Percentiles rank a stretch among this genome's conserved stretches.
Evolutionary conservation across 192 early-diverging fungal genomes (phyloP).

Genomic region (Backusella sp.): DNA sequence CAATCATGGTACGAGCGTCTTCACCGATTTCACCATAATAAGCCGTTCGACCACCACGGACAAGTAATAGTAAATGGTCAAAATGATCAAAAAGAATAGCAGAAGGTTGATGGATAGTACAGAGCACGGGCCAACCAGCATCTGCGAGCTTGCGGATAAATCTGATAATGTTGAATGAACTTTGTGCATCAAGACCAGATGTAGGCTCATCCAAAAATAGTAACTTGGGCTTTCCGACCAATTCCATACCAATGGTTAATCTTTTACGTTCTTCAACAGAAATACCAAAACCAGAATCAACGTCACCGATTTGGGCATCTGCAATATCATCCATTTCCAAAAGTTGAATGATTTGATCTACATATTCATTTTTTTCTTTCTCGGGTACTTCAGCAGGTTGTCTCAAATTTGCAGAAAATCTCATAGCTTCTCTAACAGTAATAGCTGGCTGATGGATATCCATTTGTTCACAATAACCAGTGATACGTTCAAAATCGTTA

Average conservation of each 20-base stretch:
- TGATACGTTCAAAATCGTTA: slow-evolving; percentile 70
- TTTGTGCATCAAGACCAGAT: slow-evolving; percentile 78
- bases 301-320: slow-evolving; percentile 69
- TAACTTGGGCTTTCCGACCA: slow-evolving; percentile 73
- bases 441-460: slow-evolving; percentile 71
- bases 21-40: slow-evolving; percentile 81
- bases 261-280: slow-evolving; percentile 87
- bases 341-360: slow-evolving; percentile 73
- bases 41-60: slow-evolving; percentile 73
- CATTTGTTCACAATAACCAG: slow-evolving; percentile 85
- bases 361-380: slow-evolving; percentile 65
- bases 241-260: slow-evolving; percentile 82
- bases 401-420: slow-evolving; percentile 72
- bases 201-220: slow-evolving; percentile 92
- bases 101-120: slow-evolving; percentile 86
- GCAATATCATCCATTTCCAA: slow-evolving; percentile 73
- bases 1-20: slow-evolving; percentile 61
- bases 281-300: slow-evolving; percentile 71
- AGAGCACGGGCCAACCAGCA: slow-evolving; percentile 69
- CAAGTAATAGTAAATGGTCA: slow-evolving; percentile 77
- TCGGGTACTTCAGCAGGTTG: slow-evolving; percentile 63
- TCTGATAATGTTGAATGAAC: slow-evolving; percentile 72
- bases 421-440: slow-evolving; percentile 77
- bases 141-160: slow-evolving; percentile 68
- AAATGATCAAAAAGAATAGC: slow-evolving; percentile 81